Percentiles rank a stretch among this genome's conserved stretches.
These are phyloP conservation scores for Podosphaera xanthii DNA, from an alignment of 2,329 filamentous ascomycete genomes.

Conservation along the genomic window DNA sequence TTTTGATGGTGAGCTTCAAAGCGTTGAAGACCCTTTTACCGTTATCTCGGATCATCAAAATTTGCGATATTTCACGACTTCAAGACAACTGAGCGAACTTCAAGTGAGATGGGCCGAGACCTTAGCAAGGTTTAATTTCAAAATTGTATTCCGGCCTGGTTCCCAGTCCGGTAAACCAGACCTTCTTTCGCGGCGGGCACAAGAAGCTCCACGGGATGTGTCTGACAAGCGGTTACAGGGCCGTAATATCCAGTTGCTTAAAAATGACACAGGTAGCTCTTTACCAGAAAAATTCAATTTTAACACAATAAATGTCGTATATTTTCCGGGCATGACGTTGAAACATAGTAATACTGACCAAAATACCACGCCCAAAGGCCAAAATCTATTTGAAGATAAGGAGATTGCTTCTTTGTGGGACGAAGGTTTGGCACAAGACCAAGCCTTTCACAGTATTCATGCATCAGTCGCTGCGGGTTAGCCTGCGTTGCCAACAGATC, in stretches of 20 bases:
- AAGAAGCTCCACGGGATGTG: neutral
- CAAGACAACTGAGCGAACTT: conserved; percentile 1
- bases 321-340: neutral
- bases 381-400: neutral
- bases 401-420: neutral
- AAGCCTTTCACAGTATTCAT: conserved; percentile 1
- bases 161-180: neutral
- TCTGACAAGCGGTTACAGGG: neutral
- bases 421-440: neutral
- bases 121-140: neutral
- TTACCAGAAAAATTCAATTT: neutral
- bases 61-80: neutral
- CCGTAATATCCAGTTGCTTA: neutral
- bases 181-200: neutral
- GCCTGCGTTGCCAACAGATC: neutral
- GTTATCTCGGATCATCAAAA: neutral
- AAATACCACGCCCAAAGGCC: neutral
- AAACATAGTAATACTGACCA: neutral
- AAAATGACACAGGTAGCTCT: neutral
- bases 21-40: neutral
- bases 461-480: neutral
- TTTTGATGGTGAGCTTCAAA: conserved; percentile 1
- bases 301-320: neutral
- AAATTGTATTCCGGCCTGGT: neutral
- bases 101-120: neutral